These are phyloP conservation scores for Odonthalia washingtoniensis DNA, from an alignment of 31 red algal genomes.

Conservation along the genomic window DNA sequence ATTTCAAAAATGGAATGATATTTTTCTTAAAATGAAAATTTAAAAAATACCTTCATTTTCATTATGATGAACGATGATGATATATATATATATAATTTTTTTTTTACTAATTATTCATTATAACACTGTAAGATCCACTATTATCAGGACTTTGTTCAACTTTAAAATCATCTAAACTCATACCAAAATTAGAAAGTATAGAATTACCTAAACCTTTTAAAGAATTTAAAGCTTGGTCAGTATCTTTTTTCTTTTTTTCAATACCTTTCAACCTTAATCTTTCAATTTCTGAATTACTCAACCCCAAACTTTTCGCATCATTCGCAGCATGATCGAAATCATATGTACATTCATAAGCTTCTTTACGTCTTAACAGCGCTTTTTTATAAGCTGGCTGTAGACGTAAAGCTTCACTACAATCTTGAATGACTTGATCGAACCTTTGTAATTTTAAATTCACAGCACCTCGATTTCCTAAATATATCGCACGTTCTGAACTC, in stretches of 20 bases:
- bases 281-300: slow-evolving; percentile 35
- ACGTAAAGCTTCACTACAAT: slow-evolving; percentile 50
- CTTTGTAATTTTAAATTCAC: slow-evolving; percentile 55
- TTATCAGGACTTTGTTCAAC: slow-evolving; percentile 63
- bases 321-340: slow-evolving; percentile 46
- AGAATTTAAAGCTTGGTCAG: slow-evolving; percentile 69
- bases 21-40: no score
- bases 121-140: slow-evolving; percentile 73
- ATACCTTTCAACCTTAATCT: slow-evolving; percentile 34
- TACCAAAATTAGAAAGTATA: slow-evolving; percentile 79
- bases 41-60: no score
- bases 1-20: no score
- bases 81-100: no score
- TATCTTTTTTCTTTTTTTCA: slow-evolving; percentile 61
- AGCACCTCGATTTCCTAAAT: slow-evolving; percentile 70
- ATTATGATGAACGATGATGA: no score
- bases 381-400: slow-evolving; percentile 70
- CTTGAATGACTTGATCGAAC: slow-evolving; percentile 45
- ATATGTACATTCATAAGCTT: slow-evolving; percentile 46
- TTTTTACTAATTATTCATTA: slow-evolving; percentile 68
- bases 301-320: slow-evolving; percentile 59
- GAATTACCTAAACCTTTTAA: slow-evolving; percentile 93
- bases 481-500: slow-evolving; percentile 49
- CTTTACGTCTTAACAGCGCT: slow-evolving; percentile 52
- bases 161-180: slow-evolving; percentile 80